These are phyloP conservation scores for Neurospora discreta DNA, from an alignment of 495 filamentous ascomycete genomes.

Conservation along the genomic window DNA sequence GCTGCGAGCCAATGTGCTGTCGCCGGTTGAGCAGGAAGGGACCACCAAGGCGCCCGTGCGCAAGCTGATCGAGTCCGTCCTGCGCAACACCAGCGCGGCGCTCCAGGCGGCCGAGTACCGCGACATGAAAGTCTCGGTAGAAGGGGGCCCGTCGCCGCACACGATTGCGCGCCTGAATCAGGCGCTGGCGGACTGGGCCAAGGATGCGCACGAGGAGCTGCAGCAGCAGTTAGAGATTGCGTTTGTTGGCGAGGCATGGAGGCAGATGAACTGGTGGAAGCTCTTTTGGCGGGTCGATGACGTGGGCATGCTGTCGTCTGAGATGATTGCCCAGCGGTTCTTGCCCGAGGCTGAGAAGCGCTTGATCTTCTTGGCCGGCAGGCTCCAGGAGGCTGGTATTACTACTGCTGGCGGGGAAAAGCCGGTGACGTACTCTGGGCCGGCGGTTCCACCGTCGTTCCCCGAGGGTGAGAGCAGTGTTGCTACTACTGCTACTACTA, in stretches of 20 bases:
- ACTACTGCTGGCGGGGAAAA: neutral
- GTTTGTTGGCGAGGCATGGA: constrained; percentile 61
- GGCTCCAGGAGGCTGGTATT: constrained; percentile 52
- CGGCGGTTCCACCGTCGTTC: constrained; percentile 1
- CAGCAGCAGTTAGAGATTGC: constrained; percentile 63
- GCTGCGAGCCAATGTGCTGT: constrained; percentile 44
- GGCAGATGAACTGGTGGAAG: constrained; percentile 81
- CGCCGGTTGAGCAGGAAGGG: constrained; percentile 17
- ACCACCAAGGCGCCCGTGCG: constrained; percentile 50
- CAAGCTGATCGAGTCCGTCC: constrained; percentile 53
- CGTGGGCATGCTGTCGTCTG: constrained; percentile 65
- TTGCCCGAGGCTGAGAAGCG: constrained; percentile 62
- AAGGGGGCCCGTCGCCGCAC: constrained; percentile 21
- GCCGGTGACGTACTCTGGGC: constrained; percentile 11
- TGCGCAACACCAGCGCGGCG: constrained; percentile 44
- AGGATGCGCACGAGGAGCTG: constrained; percentile 71
- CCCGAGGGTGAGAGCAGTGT: neutral
- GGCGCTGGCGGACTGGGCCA: constrained; percentile 59
- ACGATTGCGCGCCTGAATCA: constrained; percentile 41
- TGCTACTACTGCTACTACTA: neutral
- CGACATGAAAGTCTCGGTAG: constrained; percentile 13
- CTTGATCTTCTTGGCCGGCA: constrained; percentile 70
- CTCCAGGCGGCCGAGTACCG: constrained; percentile 40
- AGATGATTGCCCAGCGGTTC: constrained; percentile 65
- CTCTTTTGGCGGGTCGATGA: constrained; percentile 92